Evolutionary conservation across 1,284 basidiomycete species (phyloP), one percentile per base, ranked within the genome.

Genomic region (Naganishia albida): DNA sequence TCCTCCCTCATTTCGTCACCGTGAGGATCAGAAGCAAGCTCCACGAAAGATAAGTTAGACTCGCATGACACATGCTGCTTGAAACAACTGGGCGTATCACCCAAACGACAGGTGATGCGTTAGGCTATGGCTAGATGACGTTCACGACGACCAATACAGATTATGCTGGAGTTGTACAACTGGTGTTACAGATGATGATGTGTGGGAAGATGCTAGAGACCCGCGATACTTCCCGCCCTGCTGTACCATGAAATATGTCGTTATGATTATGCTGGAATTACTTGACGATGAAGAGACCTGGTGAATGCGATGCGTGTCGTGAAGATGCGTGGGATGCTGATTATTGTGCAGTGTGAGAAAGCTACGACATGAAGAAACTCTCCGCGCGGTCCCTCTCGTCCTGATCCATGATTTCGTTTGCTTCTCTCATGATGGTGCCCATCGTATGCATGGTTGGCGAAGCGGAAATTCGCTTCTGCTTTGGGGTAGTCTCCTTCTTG

Each of bases 371-470:
- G 64, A 52, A 65, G 42, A 65, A 65, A 43, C 48, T 56, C 55
- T 65, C 64, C 7, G 49, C 56, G 23, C 53, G 48, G 28, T 65
- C 50, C 28, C 56, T 64, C 62, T 67, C 66, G 25, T 67, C 66
- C 43, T 40, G 25, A 46, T 67, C 66, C 55, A 54, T 43, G 44
- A 67, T 67, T 40, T 67, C 52, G 49, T 64, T 44, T 12, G 62
- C 55, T 43, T 64, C 62, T 18, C 42, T 23, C 18, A 52, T 44
- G 26, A 67, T 63, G 15, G 44, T 54, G 2, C 50, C 62, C 43
- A 63, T 52, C 18, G 62, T 67, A 53, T 67, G 56, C 62, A 67
- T 67, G 12, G 62, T 67, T 15, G 66, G 66, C 1, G 66, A 64
- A 18, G 56, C 28, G 16, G 62, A 64, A 34, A 59, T 63, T 44